Base-by-base conservation (phyloP, 2,329 filamentous ascomycete species). In the Chaetomium globosum region DNA sequence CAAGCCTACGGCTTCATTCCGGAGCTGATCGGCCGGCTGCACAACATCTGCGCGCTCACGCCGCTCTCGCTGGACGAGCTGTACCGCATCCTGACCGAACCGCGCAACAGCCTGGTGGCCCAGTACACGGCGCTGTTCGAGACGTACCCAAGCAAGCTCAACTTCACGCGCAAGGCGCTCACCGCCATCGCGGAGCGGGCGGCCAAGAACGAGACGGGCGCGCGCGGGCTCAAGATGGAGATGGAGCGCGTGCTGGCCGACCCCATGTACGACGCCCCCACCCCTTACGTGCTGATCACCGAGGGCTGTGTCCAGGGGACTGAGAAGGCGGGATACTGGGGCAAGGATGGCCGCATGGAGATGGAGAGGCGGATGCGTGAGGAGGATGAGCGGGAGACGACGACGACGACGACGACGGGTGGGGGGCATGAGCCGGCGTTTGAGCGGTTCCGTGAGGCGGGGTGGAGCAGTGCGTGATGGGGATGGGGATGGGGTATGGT, bases 1-100 rank as follows among this genome's bases (percentile, higher is more conserved):
- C 92, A 96, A 76, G 85, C 84, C 52, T 97, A 93, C 73, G 94
- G 93, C 16, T 92, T 97, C 74, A 97, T 97, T 61, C 93, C 93
- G 0, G 93, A 97, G 78, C 83, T 97, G n/a, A 90, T 98, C 61
- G 95, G 95, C n/a, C 90, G 95, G 21, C 87, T 99, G 56, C 94
- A 96, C 60, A 92, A 97, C 65, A 90, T 93, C 57, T 93, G 92
- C 67, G 91, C 95, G 0, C 85, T 99, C 0, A 89, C 91, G 16
- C 88, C 92, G 0, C 83, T 99, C 0, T 86, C 85, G 1, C 79
- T 83, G 16, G 74, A 82, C 28, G 85, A 89, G 65, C 86, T 99
- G 13, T 87, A 94, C 60, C 88, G 93, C 60, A 95, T 99, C 67
- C 83, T 99, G 48, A 97, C 92, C 0, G 94, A 98, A 75, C 95